Evolutionary conservation across 345 rosid species (phyloP), one percentile per base, ranked within the genome.

Genomic region (Euclidium syriacum): DNA sequence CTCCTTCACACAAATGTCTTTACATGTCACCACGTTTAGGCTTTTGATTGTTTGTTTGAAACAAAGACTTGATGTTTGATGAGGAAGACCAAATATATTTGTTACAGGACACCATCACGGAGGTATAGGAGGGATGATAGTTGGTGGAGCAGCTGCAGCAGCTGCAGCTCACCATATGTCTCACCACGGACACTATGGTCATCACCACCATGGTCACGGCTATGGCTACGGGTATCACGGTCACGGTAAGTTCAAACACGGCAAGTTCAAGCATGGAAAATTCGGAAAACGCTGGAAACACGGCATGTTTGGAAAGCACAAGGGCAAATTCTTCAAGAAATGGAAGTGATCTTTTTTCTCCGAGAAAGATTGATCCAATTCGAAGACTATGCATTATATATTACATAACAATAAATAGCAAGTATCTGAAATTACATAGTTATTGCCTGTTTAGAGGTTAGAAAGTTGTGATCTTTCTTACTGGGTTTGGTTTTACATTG

Each of bases 181-280:
- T 22, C 65, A 62, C 65, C 97, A 86, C 2, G 86, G 92, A 34
- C 74, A 48, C 62, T 44, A 72, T 34, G 86, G 85, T 67, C 69
- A 74, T 4, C 43, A 39, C 43, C 69, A 70, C 22, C 67, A 61
- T 6, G 73, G 73, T 16, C 74, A 62, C 33, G 69, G 69, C 19
- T 55, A 27, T 39, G 68, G 74, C 56, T 53, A 70, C 1, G 75
- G 75, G 6, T 50, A 71, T 35, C 75, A 71, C 0, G 70, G 88
- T n/a, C 87, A 73, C n/a, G 96, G 96, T 1, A 81, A 83, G 76
- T 85, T 85, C 64, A 82, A 82, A 76, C 87, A 74, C 6, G 90
- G 95, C 2, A 87, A 85, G 69, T 83, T 80, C 50, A 82, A 84
- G 74, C 84, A 80, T 3, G 85, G 88, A 7, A 88, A 81, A 55